Base-by-base conservation (phyloP, 306 rosid species). In the Pterocarpus macrocarpus region DNA sequence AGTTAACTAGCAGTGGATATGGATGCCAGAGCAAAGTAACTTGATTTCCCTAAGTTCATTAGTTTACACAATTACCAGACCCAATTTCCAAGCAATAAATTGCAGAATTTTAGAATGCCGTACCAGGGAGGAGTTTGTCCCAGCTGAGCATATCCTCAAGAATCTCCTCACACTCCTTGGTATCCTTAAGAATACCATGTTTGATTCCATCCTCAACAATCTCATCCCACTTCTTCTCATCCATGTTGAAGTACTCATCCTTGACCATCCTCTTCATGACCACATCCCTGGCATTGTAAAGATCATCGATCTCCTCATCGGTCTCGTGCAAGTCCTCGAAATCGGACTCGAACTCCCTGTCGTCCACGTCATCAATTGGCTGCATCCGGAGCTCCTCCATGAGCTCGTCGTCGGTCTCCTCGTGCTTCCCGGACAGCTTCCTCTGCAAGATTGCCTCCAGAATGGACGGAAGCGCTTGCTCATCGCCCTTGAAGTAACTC, bases 351-450 rank as follows among this genome's bases (percentile, higher is more conserved):
- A 89, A 79, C 2, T 89, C 92, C 56, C 1, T 0, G 73, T 89
- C 90, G 1, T 61, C 76, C 5, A 93, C 87, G 44, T 83, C 82
- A 33, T 90, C 90, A 41, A 86, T 4, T 2, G 97, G 98, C 69
- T 78, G 9, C 90, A 64, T 44, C 6, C 35, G 44, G 11, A 96
- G 77, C 15, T 92, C 90, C 0, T 90, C 91, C 56, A 88, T 43
- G 71, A 96, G 32, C 81, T 92, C 97, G 55, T 96, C 94, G 69
- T 96, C 99, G 0, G 97, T 91, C 2, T 93, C 98, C 65, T 86
- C 98, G 50, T 93, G 99, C 81, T 87, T 85, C 64, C 89, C 87
- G 2, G 82, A 65, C 75, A 93, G 84, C 76, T 61, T 89, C 89
- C 99, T 86, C 78, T 62, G 79, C 87, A 96, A 69, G 84, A 93